A percentile compares a stretch with the other conserved stretches of the same genome.
These are phyloP conservation scores for Rhynchospora pubera DNA, from an alignment of 176 grass and related monocot species.

Conservation along the genomic window DNA sequence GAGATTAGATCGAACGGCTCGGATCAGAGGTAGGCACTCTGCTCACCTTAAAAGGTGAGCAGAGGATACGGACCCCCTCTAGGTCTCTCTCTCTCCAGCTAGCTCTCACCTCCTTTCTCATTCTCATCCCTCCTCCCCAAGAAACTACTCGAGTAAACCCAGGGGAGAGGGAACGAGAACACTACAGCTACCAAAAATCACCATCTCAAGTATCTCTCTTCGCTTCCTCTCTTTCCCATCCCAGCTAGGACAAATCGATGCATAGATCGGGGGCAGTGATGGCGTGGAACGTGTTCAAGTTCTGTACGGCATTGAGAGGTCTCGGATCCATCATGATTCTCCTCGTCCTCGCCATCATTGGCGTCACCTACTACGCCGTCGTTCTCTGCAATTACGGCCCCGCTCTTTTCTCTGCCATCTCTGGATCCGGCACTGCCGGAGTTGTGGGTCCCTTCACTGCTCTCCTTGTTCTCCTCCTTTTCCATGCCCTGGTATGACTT, in stretches of 20 bases:
- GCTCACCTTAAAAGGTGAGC: too few relatives aligned
- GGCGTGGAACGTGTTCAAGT: slow-evolving; percentile 95
- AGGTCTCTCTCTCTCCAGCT: slow-evolving; percentile 7
- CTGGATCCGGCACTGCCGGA: slow-evolving; percentile 13
- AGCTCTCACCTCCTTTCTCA: not conserved
- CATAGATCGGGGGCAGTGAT: slow-evolving; percentile 74
- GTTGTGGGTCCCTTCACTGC: slow-evolving; percentile 31
- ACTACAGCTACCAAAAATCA: not conserved
- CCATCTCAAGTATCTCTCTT: not conserved
- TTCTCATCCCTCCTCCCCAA: not conserved
- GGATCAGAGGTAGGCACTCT: too few relatives aligned
- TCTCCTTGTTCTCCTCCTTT: slow-evolving; percentile 53
- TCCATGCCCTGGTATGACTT: slow-evolving; percentile 82
- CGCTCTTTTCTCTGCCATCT: slow-evolving; percentile 30
- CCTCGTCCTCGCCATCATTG: slow-evolving; percentile 76
- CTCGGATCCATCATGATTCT: slow-evolving; percentile 96
- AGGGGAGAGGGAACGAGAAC: not conserved
- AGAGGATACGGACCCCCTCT: too few relatives aligned
- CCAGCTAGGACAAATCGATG: slow-evolving; percentile 28
- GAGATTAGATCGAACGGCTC: too few relatives aligned
- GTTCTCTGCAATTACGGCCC: slow-evolving; percentile 82
- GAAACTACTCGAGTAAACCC: too few relatives aligned
- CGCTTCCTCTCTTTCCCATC: not conserved
- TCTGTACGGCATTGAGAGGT: slow-evolving; percentile 84
- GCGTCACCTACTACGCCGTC: slow-evolving; percentile 83